Conservation (phyloP, 2,329 filamentous ascomycete species). For the Magnaporthiopsis rhizophila region DNA sequence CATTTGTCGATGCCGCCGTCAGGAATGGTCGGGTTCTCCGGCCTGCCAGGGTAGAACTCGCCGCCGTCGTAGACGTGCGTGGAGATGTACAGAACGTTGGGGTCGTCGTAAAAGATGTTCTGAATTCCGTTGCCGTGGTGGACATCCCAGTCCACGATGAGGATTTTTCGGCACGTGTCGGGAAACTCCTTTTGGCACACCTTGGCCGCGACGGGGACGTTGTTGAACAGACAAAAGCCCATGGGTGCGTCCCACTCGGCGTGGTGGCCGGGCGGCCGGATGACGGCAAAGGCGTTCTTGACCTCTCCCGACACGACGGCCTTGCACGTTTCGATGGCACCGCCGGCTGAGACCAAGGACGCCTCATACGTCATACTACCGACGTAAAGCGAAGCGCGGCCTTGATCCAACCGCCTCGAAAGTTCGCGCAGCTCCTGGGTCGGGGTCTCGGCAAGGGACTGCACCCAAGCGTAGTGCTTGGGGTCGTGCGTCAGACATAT, state of each 20-base stretch:
- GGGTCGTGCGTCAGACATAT: slow-evolving; percentile 71
- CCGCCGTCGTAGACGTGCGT: slow-evolving; percentile 83
- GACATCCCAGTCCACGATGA: slow-evolving; percentile 89
- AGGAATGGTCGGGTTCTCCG: slow-evolving; percentile 46
- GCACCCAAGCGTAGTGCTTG: slow-evolving; percentile 74
- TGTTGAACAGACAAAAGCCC: slow-evolving; percentile 98
- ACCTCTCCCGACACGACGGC: slow-evolving; percentile 77
- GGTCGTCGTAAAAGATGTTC: slow-evolving; percentile 90
- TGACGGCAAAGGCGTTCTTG: slow-evolving; percentile 93
- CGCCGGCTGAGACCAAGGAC: slow-evolving; percentile 77
- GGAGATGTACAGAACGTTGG: slow-evolving; percentile 93
- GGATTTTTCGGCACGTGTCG: slow-evolving; percentile 72
- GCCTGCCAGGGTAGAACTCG: slow-evolving; percentile 71
- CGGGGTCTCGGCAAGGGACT: slow-evolving; percentile 42
- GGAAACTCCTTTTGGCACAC: slow-evolving; percentile 79
- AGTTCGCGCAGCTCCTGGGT: slow-evolving; percentile 61
- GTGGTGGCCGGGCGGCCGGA: slow-evolving; percentile 91
- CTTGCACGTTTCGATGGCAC: slow-evolving; percentile 91
- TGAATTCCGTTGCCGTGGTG: slow-evolving; percentile 87
- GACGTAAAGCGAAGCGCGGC: slow-evolving; percentile 73
- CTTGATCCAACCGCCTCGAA: slow-evolving; percentile 52
- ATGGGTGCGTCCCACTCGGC: slow-evolving; percentile 80
- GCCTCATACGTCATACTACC: slow-evolving; percentile 75
- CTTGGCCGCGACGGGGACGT: slow-evolving; percentile 85
- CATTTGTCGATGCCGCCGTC: slow-evolving; percentile 56